phyloP scores from a whole-genome alignment of 805 yeast species.

The Schizosaccharomyces lindneri region DNA sequence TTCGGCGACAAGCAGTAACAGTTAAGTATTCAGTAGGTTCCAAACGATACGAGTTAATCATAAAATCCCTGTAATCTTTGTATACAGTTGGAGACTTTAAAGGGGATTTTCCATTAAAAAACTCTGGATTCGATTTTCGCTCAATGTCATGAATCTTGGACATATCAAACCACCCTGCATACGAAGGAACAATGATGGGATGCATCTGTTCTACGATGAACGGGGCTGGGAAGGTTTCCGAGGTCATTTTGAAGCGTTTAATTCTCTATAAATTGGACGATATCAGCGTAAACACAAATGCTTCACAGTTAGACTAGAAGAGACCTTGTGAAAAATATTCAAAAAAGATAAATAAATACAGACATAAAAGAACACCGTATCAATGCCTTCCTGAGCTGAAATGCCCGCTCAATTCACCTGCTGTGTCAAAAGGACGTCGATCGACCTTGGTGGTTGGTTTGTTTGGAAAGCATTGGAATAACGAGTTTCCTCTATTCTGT shows the following conservation, averaged over 20 bases:
- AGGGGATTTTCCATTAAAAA: slow-evolving; percentile 44
- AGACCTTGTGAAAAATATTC: too few species aligned
- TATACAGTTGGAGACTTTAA: slow-evolving; percentile 65
- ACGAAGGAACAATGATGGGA: slow-evolving; percentile 75
- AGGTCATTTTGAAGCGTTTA: neutral
- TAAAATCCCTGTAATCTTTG: slow-evolving; percentile 66
- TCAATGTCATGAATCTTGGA: slow-evolving; percentile 55
- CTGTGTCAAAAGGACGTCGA: too few species aligned
- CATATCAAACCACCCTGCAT: slow-evolving; percentile 71
- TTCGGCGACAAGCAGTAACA: slow-evolving; percentile 68
- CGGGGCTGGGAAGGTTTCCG: slow-evolving; percentile 3
- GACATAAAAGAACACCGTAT: too few species aligned
- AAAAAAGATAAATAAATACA: too few species aligned
- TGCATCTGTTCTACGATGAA: slow-evolving; percentile 59
- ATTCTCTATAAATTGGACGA: neutral
- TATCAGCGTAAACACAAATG: too few species aligned
- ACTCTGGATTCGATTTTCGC: slow-evolving; percentile 65
- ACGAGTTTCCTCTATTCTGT: too few species aligned
- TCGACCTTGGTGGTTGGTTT: too few species aligned
- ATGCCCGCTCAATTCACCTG: too few species aligned
- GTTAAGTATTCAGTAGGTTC: slow-evolving; percentile 73
- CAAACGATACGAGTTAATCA: slow-evolving; percentile 67
- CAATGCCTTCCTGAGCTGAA: too few species aligned
- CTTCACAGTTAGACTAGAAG: too few species aligned
- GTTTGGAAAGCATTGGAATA: too few species aligned